Evolutionary conservation across 345 rosid genomes (phyloP), one percentile per base, ranked within the genome.

Genomic region (Gossypium bickii): DNA sequence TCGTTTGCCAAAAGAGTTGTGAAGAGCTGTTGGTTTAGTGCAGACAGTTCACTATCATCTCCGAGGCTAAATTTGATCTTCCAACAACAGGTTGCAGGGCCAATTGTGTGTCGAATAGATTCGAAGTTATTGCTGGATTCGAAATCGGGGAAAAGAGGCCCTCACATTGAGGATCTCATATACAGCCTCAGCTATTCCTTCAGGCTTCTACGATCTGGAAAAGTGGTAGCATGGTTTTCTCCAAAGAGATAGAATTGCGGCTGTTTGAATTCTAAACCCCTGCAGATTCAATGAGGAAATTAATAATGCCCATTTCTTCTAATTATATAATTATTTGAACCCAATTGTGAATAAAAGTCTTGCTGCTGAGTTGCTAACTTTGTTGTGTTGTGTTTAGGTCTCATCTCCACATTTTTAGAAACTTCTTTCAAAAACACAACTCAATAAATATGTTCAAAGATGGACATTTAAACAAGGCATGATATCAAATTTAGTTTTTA

Each of bases 71-170:
- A 83, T 81, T 80, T 90, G 76, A 89, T 89, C 72, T 82, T 93
- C 72, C 97, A 90, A 74, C 98, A 93, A 72, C 98, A 92, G 94
- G 85, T 93, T 60, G 89, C 89, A 0, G 96, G 97, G 24, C 97
- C 97, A 1, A 81, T 93, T 2, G 70, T 87, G 45, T 81, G 89
- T 67, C 86, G 94, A 45, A 77, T 90, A 71, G 94, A 92, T 77
- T 86, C 94, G 1, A 85, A 83, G 84, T 77, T 89, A 71, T 74
- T 81, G 11, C 82, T 86, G 0, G 90, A 81, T 65, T 81, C 85
- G 16, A 58, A 85, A 38, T 72, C 78, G 12, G 83, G 76, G 27
- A 85, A 80, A 67, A 71, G 17, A 22, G 88, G 86, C 0, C 86
- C 86, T 0, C 78, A 61, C 2, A 65, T 89, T 53, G 97, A 89